Conservation (phyloP, 148 eudicot genomes). For the Salicornia ramosissima region DNA sequence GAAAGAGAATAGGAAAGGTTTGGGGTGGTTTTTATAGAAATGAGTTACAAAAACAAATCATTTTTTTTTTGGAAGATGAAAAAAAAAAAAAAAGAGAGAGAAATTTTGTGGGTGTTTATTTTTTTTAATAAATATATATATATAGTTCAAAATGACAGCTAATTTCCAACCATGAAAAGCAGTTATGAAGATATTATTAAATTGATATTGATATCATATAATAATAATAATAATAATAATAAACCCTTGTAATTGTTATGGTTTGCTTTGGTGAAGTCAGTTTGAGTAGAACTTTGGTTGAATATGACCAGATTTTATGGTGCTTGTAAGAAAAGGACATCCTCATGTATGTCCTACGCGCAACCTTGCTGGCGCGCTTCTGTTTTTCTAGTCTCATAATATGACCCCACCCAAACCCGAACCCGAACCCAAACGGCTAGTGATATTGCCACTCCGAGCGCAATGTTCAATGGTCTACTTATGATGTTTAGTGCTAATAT, state of each 20-base stretch:
- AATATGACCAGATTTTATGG: slow-evolving; percentile 25
- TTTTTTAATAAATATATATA: background rate
- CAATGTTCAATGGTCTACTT: too few relatives aligned
- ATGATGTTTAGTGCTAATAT: too few relatives aligned
- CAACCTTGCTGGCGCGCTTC: slow-evolving; percentile 8
- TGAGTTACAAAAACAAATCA: background rate
- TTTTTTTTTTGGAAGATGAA: background rate
- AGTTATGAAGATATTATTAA: slow-evolving; percentile 14
- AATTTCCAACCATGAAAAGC: slow-evolving; percentile 30
- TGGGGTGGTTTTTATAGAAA: slow-evolving; percentile 15
- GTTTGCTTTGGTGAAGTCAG: slow-evolving; percentile 28
- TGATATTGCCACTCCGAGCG: too few relatives aligned
- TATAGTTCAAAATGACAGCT: slow-evolving; percentile 28
- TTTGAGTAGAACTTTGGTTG: slow-evolving; percentile 26
- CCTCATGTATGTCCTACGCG: slow-evolving; percentile 16
- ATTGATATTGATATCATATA: slow-evolving; percentile 5
- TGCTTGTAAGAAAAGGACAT: slow-evolving; percentile 23
- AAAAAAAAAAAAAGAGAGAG: background rate
- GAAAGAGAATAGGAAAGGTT: slow-evolving; percentile 14
- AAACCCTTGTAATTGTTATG: too few relatives aligned
- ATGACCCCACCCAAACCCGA: too few relatives aligned
- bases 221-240: too few relatives aligned
- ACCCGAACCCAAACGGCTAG: too few relatives aligned
- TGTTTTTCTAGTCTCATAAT: background rate
- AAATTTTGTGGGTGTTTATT: slow-evolving; percentile 11